These are phyloP conservation scores for Eragrostis nindensis DNA, from an alignment of 176 grass and related monocot genomes.

Conservation along the genomic window DNA sequence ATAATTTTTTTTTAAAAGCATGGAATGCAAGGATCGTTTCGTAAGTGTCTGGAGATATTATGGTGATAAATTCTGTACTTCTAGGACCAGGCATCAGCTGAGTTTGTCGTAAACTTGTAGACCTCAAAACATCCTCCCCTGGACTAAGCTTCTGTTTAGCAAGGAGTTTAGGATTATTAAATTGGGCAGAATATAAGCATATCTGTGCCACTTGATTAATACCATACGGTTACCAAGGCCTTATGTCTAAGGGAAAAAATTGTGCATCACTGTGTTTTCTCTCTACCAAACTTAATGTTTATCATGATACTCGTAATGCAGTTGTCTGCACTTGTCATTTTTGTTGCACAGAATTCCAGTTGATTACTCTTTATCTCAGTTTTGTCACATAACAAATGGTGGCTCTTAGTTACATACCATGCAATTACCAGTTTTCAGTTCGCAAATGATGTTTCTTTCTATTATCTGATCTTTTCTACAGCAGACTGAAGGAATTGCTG, in stretches of 20 bases:
- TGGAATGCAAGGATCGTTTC: not conserved
- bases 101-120: not conserved
- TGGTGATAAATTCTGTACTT: not conserved
- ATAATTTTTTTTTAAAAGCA: too few relatives aligned
- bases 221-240: not conserved
- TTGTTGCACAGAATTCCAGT: not conserved
- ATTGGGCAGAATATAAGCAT: conserved; percentile 13
- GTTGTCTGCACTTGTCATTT: conserved; percentile 7
- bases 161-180: conserved; percentile 33
- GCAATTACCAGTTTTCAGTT: conserved; percentile 30
- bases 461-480: conserved; percentile 33
- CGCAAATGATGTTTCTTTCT: conserved; percentile 25
- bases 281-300: conserved; percentile 13
- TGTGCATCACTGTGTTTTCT: conserved; percentile 15
- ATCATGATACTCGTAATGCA: conserved; percentile 27
- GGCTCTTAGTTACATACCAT: conserved; percentile 28
- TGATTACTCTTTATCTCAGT: conserved; percentile 3
- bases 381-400: conserved; percentile 17
- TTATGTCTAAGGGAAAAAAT: not conserved
- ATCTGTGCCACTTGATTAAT: conserved; percentile 8
- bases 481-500: conserved; percentile 81
- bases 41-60: not conserved
- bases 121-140: conserved; percentile 8
- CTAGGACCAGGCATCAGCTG: not conserved
- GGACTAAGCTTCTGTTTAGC: conserved; percentile 32